These are phyloP conservation scores for Holtermannia corniformis DNA, from an alignment of 768 basidiomycete species.

Conservation along the genomic window DNA sequence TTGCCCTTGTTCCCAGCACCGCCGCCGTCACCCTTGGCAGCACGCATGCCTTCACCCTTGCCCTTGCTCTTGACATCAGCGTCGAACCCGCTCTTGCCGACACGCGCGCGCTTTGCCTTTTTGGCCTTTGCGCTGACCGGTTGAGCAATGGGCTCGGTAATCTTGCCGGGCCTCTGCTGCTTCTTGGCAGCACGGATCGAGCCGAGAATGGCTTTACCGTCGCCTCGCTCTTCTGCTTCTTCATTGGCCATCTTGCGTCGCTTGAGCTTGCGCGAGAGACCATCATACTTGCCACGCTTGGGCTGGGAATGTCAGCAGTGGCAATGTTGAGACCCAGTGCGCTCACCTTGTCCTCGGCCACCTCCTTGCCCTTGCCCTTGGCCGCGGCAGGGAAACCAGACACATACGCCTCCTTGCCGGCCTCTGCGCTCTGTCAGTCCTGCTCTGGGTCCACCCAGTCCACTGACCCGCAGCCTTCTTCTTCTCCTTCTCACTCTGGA, in stretches of 20 bases:
- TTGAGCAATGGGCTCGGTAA: constrained; percentile 49
- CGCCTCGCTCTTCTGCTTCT: constrained; percentile 48
- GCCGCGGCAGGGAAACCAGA: constrained; percentile 44
- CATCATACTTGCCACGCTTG: constrained; percentile 45
- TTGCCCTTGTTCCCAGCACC: constrained; percentile 11
- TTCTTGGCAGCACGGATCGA: constrained; percentile 85
- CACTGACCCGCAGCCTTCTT: constrained; percentile 61
- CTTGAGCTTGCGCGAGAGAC: constrained; percentile 77
- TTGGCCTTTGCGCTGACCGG: constrained; percentile 7
- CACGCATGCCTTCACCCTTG: constrained; percentile 9
- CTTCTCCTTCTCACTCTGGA: constrained; percentile 82
- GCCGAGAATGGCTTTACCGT: constrained; percentile 52
- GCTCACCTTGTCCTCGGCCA: constrained; percentile 22
- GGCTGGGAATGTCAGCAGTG: constrained; percentile 3
- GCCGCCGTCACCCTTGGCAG: constrained; percentile 13
- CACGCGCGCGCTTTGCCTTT: constrained; percentile 5
- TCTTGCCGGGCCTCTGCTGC: constrained; percentile 61
- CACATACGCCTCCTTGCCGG: constrained; percentile 69
- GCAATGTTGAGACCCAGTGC: neutral
- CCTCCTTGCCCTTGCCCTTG: constrained; percentile 43
- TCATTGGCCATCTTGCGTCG: constrained; percentile 78
- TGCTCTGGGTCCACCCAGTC: neutral
- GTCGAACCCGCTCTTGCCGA: constrained; percentile 14
- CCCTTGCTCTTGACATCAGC: constrained; percentile 3
- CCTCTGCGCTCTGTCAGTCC: constrained; percentile 45